Base-by-base conservation (phyloP, 352 stramenopile species). In the Phytophthora hibernalis region DNA sequence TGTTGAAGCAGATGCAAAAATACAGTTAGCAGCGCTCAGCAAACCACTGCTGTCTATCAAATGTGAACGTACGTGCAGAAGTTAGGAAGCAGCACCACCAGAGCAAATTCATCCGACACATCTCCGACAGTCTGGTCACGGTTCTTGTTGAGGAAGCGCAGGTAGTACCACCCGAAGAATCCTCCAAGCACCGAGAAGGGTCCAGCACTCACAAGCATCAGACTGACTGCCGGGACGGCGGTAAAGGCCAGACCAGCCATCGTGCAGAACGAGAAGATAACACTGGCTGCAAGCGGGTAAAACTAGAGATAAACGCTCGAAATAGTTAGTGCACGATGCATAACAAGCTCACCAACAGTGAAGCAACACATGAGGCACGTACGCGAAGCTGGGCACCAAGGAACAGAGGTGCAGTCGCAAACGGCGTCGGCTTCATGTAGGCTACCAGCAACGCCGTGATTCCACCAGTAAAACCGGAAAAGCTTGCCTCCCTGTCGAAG, bases 91-190 rank as follows among this genome's bases (percentile, higher is more conserved):
- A 96, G 51, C 30, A 89, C 55, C 38, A 89, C 77, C 45, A 95
- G 70, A 15, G 76, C 77, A 49, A 96, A 96, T 30, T 92, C 86
- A 8, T 95, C 85, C 22, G 85, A 93, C 37, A 87, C 67, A 67
- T 96, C 79, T 5, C 88, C 88, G n/a, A 88, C 54, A 6, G 79
- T 88, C 22, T 81, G 71, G 33, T 95, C 88, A 16, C 65, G 55
- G 64, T 95, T 96, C 63, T 89, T 91, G 62, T 87, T 84, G 15
- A 95, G 68, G 61, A 95, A 95, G 24, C 88, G 88, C 22, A 96
- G 77, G 65, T 93, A 95, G 61, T 89, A 94, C 88, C 88, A 96
- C 12, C 86, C 86, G 57, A 94, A 89, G 70, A 77, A 96, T 49
- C 84, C 82, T 21, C 88, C 88, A 16, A 92, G 76, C 12, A 89